Conservation (phyloP, 164 flowering plant species). For the Brasenia schreberi region DNA sequence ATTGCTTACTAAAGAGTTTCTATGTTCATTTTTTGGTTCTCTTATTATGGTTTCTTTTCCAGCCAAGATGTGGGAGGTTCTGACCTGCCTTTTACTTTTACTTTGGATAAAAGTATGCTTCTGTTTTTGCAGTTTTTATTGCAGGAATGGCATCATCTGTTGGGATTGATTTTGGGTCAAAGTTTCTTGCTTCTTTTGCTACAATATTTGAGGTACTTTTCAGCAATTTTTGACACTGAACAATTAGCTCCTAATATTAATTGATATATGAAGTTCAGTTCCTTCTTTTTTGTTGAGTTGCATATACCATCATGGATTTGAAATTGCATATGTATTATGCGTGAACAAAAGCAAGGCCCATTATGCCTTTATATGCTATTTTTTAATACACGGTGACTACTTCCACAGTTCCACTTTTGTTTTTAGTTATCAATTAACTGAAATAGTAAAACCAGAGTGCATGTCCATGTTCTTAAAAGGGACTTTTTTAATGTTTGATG, state of each 20-base stretch:
- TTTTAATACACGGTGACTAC: no score
- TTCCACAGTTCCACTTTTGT: no score
- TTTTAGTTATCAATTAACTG: no score
- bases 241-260: not conserved
- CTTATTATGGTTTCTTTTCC: no score
- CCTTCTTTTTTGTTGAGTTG: not conserved
- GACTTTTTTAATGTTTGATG: no score
- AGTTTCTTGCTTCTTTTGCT: slow-evolving; percentile 71
- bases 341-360: not conserved
- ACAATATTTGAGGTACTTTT: slow-evolving; percentile 61
- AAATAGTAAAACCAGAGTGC: no score
- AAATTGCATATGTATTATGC: no score
- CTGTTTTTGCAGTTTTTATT: slow-evolving; percentile 83
- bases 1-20: no score
- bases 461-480: no score
- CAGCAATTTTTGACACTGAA: not conserved
- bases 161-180: slow-evolving; percentile 88
- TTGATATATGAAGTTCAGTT: not conserved
- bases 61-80: no score
- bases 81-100: not conserved
- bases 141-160: slow-evolving; percentile 81
- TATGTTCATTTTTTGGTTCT: no score
- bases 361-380: not conserved
- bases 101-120: slow-evolving; percentile 62
- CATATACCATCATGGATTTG: no score